Percentiles rank a stretch among this genome's conserved stretches.
Evolutionary conservation across 1,284 basidiomycete species (phyloP).

Genomic region (Inonotus obliquus): DNA sequence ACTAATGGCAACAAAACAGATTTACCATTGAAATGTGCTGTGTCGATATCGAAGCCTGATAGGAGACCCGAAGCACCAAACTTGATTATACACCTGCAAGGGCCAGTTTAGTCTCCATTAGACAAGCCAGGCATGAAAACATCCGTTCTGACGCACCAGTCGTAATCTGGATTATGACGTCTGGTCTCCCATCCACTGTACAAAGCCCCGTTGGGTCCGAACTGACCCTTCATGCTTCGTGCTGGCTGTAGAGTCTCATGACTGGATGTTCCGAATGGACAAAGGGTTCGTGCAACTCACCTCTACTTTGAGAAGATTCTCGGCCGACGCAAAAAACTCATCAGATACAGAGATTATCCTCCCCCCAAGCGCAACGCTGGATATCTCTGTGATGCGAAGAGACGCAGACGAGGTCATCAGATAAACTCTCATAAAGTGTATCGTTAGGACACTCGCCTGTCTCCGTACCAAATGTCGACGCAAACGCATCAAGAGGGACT

Average conservation of each 20-base stretch:
- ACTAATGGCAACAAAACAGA: not conserved
- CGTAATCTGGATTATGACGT: conserved; percentile 83
- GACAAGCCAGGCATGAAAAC: not conserved
- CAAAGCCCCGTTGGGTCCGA: conserved; percentile 92
- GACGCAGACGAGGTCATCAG: not conserved
- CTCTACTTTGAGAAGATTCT: conserved; percentile 78
- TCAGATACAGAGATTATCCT: conserved; percentile 78
- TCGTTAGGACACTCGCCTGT: conserved; percentile 8
- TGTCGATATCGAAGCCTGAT: conserved; percentile 92
- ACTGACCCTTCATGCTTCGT: conserved; percentile 84
- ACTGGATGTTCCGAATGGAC: not conserved
- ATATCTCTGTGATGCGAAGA: conserved; percentile 62
- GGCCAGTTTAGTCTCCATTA: not conserved
- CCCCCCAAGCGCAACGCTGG: conserved; percentile 82
- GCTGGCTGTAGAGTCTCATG: conserved; percentile 51
- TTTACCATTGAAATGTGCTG: conserved; percentile 88
- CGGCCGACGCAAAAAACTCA: conserved; percentile 92
- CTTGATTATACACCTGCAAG: conserved; percentile 79
- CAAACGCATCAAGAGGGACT: conserved; percentile 10
- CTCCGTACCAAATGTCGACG: conserved; percentile 15
- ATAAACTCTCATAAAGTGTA: not conserved
- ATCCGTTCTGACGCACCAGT: conserved; percentile 62
- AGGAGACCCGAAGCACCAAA: conserved; percentile 79
- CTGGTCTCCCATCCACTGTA: conserved; percentile 95
- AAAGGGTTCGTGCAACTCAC: conserved; percentile 38